Base-by-base conservation (phyloP, 1,139 yeast genomes). In the Scheffersomyces cryptocercus region DNA sequence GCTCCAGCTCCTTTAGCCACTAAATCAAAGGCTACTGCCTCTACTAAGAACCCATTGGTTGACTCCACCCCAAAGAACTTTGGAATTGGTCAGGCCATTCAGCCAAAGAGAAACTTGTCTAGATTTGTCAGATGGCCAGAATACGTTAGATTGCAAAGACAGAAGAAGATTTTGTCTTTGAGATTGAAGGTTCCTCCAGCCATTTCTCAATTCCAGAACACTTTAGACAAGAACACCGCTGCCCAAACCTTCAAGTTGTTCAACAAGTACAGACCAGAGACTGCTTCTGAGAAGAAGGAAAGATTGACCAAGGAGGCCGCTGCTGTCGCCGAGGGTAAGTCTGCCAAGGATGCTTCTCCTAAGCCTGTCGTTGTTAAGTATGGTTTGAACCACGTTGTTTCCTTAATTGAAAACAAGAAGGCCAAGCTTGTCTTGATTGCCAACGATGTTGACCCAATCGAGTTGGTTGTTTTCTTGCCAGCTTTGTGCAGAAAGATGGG, bases 171-270 rank as follows among this genome's bases (percentile, higher is more conserved):
- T 68, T 82, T 91, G 73, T 80, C 86, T 63, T 73, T 90, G 75
- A 90, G 99, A 85, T 84, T 91, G 70, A 91, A 91, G 86, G 98
- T 91, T 68, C 99, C 99, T 59, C 99, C 99, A 67, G 87, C 98
- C 57, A 85, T 91, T 69, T 82, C 98, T 58, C 98, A 93, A 79
- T 93, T 91, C 85, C 88, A 88, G 68, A 79, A 85, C 75, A 85
- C 93, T 64, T 82, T 93, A 74, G 98, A 91, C 84, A 91, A 91
- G 85, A 91, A 91, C 88, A 85, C 97, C 62, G 97, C 98, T 67
- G 80, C 97, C 62, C 96, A 88, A 79, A 82, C 95, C 61, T 87
- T 91, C 84, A 90, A 91, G 82, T 85, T 91, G 67, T 84, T 91
- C 80, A 89, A 89, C 95, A 91, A 90, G 81, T 91, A 91, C 88